Evolutionary conservation across 1,139 yeast species (phyloP).

Genomic region (Yamadazyma siamensis): DNA sequence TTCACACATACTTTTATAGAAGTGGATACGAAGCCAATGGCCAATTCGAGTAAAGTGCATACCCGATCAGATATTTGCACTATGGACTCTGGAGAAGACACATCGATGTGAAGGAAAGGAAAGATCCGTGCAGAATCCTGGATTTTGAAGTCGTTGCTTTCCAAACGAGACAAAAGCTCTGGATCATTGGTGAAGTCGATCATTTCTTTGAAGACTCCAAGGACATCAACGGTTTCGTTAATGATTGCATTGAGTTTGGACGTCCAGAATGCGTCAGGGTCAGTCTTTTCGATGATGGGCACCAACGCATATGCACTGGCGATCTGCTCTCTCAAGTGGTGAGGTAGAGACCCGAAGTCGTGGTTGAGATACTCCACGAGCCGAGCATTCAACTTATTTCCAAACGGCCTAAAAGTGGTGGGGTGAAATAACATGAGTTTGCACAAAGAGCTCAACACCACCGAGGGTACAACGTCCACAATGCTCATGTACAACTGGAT

Average conservation of each 20-base stretch:
- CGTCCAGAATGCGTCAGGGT: conserved; percentile 51
- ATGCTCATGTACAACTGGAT: conserved; percentile 52
- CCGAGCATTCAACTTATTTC: conserved; percentile 53
- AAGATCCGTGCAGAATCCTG: conserved; percentile 19
- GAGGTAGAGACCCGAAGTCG: conserved; percentile 30
- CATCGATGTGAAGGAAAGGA: conserved; percentile 52
- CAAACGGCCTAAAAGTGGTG: conserved; percentile 79
- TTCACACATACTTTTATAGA: conserved; percentile 47
- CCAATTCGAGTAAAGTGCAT: conserved; percentile 39
- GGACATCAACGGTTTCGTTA: conserved; percentile 49
- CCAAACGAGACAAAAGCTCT: conserved; percentile 30
- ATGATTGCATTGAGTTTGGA: conserved; percentile 30
- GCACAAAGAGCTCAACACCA: conserved; percentile 48
- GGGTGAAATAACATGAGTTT: conserved; percentile 56
- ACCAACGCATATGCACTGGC: conserved; percentile 56
- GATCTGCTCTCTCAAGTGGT: conserved; percentile 35
- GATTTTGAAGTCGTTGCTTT: conserved; percentile 6
- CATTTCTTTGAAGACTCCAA: conserved; percentile 54
- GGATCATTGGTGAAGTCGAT: conserved; percentile 55
- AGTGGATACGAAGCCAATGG: conserved; percentile 42
- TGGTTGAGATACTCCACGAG: conserved; percentile 35
- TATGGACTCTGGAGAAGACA: conserved; percentile 51
- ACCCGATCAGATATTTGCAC: conserved; percentile 50
- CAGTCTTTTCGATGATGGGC: conserved; percentile 52
- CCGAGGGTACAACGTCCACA: conserved; percentile 35